Conservation (phyloP, 1,284 basidiomycete genomes). For the Ceratobasidium sp. region DNA sequence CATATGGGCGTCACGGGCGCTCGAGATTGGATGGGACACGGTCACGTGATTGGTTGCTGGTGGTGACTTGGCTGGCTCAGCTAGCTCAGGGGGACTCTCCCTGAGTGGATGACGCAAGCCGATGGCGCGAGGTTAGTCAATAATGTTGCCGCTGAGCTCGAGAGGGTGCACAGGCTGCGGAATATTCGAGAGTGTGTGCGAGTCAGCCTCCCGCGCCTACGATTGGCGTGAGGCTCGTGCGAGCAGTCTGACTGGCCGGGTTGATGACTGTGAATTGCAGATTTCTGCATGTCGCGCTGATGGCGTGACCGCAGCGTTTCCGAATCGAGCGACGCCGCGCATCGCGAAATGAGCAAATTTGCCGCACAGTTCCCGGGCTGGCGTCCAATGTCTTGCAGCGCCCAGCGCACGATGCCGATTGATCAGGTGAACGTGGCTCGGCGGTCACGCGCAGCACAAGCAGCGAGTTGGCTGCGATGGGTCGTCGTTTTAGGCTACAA, state of each 20-base stretch:
- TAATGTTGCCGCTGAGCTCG: constrained; percentile 24
- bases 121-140: constrained; percentile 32
- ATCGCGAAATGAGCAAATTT: constrained; percentile 32
- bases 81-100: background rate
- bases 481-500: background rate
- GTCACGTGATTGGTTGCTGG: constrained; percentile 29
- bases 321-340: background rate
- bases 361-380: constrained; percentile 21
- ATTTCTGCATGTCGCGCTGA: constrained; percentile 1
- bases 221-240: background rate
- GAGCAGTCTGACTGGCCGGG: constrained; percentile 17
- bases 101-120: constrained; percentile 29
- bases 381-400: constrained; percentile 38
- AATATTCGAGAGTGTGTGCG: constrained; percentile 11
- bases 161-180: background rate
- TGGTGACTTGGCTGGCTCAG: background rate
- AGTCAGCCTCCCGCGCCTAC: constrained; percentile 5
- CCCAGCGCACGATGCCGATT: constrained; percentile 43
- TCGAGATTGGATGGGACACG: background rate
- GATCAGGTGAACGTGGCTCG: constrained; percentile 44
- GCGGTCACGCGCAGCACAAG: constrained; percentile 36
- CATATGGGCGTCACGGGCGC: constrained; percentile 29
- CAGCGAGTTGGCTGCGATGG: constrained; percentile 23
- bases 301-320: constrained; percentile 18
- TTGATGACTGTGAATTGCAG: constrained; percentile 4